These are phyloP conservation scores for Trichothecium sympodiale DNA, from an alignment of 2,329 filamentous ascomycete genomes.

Conservation along the genomic window DNA sequence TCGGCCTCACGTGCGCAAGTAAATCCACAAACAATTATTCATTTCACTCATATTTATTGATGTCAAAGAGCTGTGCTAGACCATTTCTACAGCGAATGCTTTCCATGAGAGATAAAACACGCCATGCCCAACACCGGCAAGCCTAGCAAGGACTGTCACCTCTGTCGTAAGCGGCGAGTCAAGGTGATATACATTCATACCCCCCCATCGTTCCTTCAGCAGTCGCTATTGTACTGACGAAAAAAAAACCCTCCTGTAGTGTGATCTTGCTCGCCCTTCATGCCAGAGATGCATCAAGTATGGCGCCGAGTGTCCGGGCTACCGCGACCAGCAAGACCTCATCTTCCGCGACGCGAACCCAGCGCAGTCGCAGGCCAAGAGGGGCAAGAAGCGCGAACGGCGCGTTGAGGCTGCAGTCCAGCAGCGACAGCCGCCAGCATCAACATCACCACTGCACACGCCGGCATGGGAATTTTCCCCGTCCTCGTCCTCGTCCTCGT, in stretches of 20 bases:
- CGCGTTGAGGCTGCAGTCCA: conserved; percentile 5
- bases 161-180: conserved; percentile 27
- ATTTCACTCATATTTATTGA: no score
- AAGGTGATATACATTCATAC: conserved; percentile 27
- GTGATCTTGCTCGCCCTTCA: conserved; percentile 25
- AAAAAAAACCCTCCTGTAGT: conserved; percentile 14
- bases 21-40: no score
- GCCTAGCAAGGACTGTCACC: conserved; percentile 28
- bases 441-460: background rate
- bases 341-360: conserved; percentile 25
- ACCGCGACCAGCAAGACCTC: conserved; percentile 26
- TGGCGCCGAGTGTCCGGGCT: conserved; percentile 26
- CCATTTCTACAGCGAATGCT: no score
- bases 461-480: background rate
- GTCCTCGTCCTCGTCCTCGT: background rate
- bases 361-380: conserved; percentile 13
- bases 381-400: conserved; percentile 17
- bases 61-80: no score
- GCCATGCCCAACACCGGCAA: conserved; percentile 29
- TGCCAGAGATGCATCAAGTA: conserved; percentile 30
- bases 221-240: no score
- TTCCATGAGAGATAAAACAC: background rate
- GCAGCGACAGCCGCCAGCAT: conserved; percentile 2
- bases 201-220: no score
- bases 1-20: no score